Evolutionary conservation across 345 rosid genomes (phyloP), one percentile per base, ranked within the genome.

Genomic region (Lumnitzera racemosa): DNA sequence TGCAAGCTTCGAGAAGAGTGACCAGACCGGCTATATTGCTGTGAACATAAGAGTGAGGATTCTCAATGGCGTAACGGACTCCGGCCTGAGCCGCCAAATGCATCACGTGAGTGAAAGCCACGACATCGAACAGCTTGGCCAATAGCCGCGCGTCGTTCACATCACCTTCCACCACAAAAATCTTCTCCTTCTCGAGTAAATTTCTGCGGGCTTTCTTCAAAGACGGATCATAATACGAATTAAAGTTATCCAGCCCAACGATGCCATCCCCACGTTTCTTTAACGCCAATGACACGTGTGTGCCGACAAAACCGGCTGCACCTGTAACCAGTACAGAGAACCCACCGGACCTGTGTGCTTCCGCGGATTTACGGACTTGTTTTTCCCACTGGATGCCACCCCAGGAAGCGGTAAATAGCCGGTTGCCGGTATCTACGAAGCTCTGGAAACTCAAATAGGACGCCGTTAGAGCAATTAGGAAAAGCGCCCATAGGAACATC

Each of bases 61-160:
- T 89, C 80, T 86, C 84, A 78, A 84, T 65, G 13, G 94, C 94
- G 78, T 86, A 84, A 13, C 96, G 31, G 29, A 89, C 92, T 2
- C 96, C 96, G 49, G 96, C 96, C 48, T 88, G 96, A n/a, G 96
- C 94, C 24, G 96, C 96, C 43, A 88, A 70, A 64, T 88, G 96
- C 90, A 88, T 86, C 17, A 88, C 90, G 75, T 88, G 94, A 3
- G 89, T 82, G 72, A 89, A 89, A 12, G 88, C 80, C 27, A 89
- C 94, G 53, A 79, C 78, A 67, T 86, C 87, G 67, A 89, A 86
- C 3, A 86, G 87, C 78, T 84, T 86, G 1, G 80, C 53, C 12
- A 89, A 49, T 0, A 89, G 77, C 59, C 73, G 74, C 0, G 59
- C 78, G 71, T 89, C 94, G 73, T 89, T 86, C 59, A 86, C 58